phyloP scores from a whole-genome alignment of 768 basidiomycete species.

The Tylopilus intermedius region DNA sequence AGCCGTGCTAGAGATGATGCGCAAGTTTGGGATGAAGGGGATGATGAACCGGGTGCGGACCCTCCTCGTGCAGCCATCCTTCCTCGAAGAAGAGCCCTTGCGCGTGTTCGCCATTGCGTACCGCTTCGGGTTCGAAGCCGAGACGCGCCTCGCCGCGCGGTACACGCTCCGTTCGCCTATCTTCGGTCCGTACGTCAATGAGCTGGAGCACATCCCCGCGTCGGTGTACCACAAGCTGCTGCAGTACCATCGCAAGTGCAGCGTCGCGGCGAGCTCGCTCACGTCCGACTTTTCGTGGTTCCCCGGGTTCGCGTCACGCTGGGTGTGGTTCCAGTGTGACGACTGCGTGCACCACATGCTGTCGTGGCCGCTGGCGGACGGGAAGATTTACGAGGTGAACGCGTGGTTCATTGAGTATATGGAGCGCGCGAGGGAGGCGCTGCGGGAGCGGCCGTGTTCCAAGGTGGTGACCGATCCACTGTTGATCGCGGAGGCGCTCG shows the following conservation, averaged over 20 bases:
- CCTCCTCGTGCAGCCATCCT: conserved; percentile 24
- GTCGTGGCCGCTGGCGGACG: conserved; percentile 32
- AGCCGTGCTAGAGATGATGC: conserved; percentile 32
- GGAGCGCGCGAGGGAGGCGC: conserved; percentile 28
- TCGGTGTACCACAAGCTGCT: conserved; percentile 33
- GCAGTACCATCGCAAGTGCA: conserved; percentile 34
- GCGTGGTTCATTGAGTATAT: conserved; percentile 34
- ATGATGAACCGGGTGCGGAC: conserved; percentile 28
- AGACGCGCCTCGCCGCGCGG: conserved; percentile 35
- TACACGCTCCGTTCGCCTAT: conserved; percentile 35
- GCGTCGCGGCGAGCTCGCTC: conserved; percentile 27
- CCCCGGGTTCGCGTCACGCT: conserved; percentile 33
- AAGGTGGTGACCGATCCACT: conserved; percentile 29
- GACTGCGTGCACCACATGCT: conserved; percentile 32
- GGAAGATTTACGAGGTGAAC: conserved; percentile 34
- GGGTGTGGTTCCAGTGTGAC: conserved; percentile 37
- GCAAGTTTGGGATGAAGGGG: conserved; percentile 37
- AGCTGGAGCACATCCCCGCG: conserved; percentile 36
- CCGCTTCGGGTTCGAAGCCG: conserved; percentile 31
- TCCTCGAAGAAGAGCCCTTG: conserved; percentile 33
- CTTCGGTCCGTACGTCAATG: conserved; percentile 31
- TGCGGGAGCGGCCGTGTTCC: conserved; percentile 29
- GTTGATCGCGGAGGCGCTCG: conserved; percentile 29
- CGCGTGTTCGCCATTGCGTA: conserved; percentile 36
- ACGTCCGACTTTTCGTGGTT: conserved; percentile 36